A percentile compares a stretch with the other conserved stretches of the same genome.
These are phyloP conservation scores for Spiromastix sp. DNA, from an alignment of 2,329 filamentous ascomycete species.

Conservation along the genomic window DNA sequence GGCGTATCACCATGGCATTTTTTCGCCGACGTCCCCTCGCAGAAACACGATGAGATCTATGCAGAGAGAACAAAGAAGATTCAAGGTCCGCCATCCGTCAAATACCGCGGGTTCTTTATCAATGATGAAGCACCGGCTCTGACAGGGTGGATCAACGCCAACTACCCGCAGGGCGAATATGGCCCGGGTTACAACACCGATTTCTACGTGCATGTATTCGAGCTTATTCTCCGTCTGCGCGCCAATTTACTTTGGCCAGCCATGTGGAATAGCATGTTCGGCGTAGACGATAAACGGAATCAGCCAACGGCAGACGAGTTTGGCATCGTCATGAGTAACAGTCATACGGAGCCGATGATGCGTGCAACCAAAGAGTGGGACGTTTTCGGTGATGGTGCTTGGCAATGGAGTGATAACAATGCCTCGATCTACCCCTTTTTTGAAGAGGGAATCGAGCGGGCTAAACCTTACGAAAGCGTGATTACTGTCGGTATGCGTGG, in stretches of 20 bases:
- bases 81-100: conserved; percentile 51
- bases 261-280: conserved; percentile 61
- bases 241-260: conserved; percentile 71
- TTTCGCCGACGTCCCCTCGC: conserved; percentile 53
- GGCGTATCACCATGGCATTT: conserved; percentile 63
- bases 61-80: conserved; percentile 44
- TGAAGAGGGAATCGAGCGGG: conserved; percentile 53
- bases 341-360: conserved; percentile 63
- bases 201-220: conserved; percentile 61
- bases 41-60: conserved; percentile 44
- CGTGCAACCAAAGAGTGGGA: conserved; percentile 38
- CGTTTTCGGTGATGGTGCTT: conserved; percentile 41
- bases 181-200: conserved; percentile 44
- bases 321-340: conserved; percentile 61
- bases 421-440: conserved; percentile 59
- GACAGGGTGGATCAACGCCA: conserved; percentile 51
- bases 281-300: conserved; percentile 58
- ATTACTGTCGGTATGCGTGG: conserved; percentile 62
- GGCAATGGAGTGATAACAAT: conserved; percentile 63
- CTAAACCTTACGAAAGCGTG: conserved; percentile 55
- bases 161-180: conserved; percentile 24
- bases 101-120: conserved; percentile 60
- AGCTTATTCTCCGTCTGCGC: conserved; percentile 56
- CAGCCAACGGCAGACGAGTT: conserved; percentile 63
- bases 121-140: conserved; percentile 60